phyloP scores from a whole-genome alignment of 1,139 yeast species.

The Debaryomycetaceae sp. region DNA sequence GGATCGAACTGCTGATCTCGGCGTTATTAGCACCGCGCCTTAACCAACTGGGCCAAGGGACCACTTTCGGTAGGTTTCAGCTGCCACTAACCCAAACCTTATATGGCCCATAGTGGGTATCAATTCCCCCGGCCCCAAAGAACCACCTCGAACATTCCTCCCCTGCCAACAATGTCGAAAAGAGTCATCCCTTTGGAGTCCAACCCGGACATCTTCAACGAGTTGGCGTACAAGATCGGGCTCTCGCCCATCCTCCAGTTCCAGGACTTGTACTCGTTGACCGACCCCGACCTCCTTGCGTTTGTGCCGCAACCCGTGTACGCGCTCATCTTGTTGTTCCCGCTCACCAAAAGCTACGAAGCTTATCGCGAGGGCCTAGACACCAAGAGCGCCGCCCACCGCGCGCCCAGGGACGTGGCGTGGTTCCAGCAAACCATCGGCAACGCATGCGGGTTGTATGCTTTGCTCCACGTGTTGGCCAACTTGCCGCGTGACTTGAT shows the following conservation, averaged over 20 bases:
- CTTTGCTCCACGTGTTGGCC: conserved; percentile 68
- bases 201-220: conserved; percentile 81
- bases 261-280: conserved; percentile 78
- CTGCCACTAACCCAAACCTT: too few relatives aligned
- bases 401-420: conserved; percentile 19
- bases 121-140: not conserved
- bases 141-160: not conserved
- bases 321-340: conserved; percentile 76
- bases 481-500: conserved; percentile 53
- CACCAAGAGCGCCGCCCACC: conserved; percentile 13
- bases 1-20: conserved; percentile 85
- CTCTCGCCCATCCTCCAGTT: conserved; percentile 57
- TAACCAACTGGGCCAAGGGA: conserved; percentile 90
- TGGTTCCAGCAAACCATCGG: conserved; percentile 86
- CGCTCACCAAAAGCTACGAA: conserved; percentile 65
- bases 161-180: conserved; percentile 2
- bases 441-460: conserved; percentile 93
- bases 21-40: conserved; percentile 90
- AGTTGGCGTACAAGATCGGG: conserved; percentile 65
- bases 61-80: conserved; percentile 22
- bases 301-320: conserved; percentile 79
- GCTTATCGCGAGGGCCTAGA: conserved; percentile 37
- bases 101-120: conserved; percentile 2
- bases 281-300: conserved; percentile 72
- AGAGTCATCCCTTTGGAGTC: conserved; percentile 85